Base-by-base conservation (phyloP, 1,139 yeast genomes). In the Suhomyces ambrosiae region DNA sequence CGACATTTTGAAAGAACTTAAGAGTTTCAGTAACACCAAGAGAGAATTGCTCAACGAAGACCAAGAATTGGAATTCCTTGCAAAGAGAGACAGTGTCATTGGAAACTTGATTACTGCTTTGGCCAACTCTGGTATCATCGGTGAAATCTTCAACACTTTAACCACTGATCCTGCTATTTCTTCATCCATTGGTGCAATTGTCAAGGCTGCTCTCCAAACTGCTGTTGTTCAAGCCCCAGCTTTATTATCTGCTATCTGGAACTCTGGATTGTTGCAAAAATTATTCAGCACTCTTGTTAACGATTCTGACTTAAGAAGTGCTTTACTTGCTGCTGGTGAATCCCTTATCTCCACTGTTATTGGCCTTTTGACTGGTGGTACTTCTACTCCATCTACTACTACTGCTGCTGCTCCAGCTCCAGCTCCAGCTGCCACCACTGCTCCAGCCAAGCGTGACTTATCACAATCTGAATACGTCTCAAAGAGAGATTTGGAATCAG, bases 221-320 rank as follows among this genome's bases (percentile, higher is more conserved):
- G 67, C 68, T 34, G 38, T 70, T 47, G 68, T 64, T 32, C 64
- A 68, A 47, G 76, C 70, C 44, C 73, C 75, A 39, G 59, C 69
- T 40, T 70, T 71, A 52, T 55, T 71, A 47, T 53, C 57, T 45
- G 76, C 74, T 42, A 49, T 71, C 45, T 70, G 65, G 68, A 56
- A 68, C 52, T 70, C 76, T 32, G 76, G 76, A 45, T 62, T 70
- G 47, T 43, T 71, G 39, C 59, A 59, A 39, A 58, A 58, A 32
- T 49, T 70, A 38, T 68, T 68, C 58, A 53, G 48, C 45, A 58
- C 52, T 40, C 47, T 71, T 36, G 46, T 63, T 36, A 61, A 67
- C 51, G 71, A 68, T 52, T 13, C 55, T 30, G 57, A 55, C 28
- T 68, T 71, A 53, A 62, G 61, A 52, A 37, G 50, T 33, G 68